Conservation (phyloP, 228 moss, liverwort and hornwort species). For the Sphagnum magellanicum region DNA sequence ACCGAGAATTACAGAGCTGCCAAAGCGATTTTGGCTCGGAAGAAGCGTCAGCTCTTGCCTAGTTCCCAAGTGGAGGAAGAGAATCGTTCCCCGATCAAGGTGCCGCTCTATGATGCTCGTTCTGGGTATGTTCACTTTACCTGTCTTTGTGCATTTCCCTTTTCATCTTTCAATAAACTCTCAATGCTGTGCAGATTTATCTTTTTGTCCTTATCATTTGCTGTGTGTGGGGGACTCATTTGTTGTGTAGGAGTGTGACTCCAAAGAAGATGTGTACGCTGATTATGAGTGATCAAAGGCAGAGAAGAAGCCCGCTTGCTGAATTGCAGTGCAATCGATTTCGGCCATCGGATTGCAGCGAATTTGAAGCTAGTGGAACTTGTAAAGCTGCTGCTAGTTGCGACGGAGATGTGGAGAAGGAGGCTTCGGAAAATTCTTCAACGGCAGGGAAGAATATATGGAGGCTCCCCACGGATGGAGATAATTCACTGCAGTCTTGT, state of each 20-base stretch:
- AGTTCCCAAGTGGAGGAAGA: conserved; percentile 12
- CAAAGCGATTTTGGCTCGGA: conserved; percentile 71
- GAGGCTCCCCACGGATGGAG: neutral
- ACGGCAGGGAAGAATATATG: neutral
- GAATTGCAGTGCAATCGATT: conserved; percentile 15
- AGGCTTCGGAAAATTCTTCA: neutral
- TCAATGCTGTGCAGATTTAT: neutral
- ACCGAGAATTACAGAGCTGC: conserved; percentile 80
- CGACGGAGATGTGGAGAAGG: neutral
- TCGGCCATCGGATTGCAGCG: neutral
- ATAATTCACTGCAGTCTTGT: conserved; percentile 5
- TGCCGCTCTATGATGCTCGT: conserved; percentile 12
- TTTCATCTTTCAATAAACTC: neutral
- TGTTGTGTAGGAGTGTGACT: conserved; percentile 18
- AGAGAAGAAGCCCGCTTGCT: conserved; percentile 19
- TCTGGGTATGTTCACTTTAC: conserved; percentile 12
- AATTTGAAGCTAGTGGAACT: neutral
- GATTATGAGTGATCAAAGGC: conserved; percentile 12
- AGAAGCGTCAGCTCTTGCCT: conserved; percentile 41
- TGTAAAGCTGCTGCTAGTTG: neutral
- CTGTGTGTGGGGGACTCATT: neutral
- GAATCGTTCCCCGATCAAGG: conserved; percentile 13
- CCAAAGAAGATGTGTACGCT: conserved; percentile 38
- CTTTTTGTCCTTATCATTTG: neutral
- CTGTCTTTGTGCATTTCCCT: neutral